Conservation (phyloP, 306 rosid genomes). For the Gastrolobium bilobum region DNA sequence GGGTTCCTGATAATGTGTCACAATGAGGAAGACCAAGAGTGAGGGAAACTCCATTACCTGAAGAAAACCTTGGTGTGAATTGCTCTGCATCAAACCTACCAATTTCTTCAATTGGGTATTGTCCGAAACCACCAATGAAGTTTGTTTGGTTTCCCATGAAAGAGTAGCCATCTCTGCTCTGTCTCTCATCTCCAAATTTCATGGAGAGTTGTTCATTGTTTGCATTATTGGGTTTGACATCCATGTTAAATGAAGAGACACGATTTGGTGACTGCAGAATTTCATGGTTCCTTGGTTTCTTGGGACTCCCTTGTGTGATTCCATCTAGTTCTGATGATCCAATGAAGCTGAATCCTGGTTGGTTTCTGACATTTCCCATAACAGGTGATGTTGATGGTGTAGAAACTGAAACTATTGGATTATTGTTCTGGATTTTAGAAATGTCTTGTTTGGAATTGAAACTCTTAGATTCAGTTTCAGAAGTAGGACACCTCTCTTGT, state of each 20-base stretch:
- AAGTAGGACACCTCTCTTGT: constrained; percentile 51
- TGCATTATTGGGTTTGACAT: constrained; percentile 59
- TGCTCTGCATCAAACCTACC: constrained; percentile 82
- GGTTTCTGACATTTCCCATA: constrained; percentile 62
- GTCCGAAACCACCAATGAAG: constrained; percentile 84
- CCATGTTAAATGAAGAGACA: constrained; percentile 58
- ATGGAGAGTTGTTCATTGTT: constrained; percentile 62
- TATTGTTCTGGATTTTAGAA: constrained; percentile 45
- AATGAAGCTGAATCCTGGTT: constrained; percentile 74
- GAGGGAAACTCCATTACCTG: constrained; percentile 90
- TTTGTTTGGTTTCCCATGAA: constrained; percentile 82
- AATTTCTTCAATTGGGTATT: constrained; percentile 90
- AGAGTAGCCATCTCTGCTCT: constrained; percentile 79
- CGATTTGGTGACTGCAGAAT: constrained; percentile 59
- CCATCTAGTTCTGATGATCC: constrained; percentile 90
- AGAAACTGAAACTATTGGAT: constrained; percentile 59
- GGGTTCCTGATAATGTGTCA: constrained; percentile 75
- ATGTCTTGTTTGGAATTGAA: constrained; percentile 68
- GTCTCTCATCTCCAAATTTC: constrained; percentile 72
- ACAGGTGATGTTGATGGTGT: constrained; percentile 64
- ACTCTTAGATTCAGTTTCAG: constrained; percentile 58
- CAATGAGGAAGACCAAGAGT: constrained; percentile 96
- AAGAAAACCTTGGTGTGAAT: constrained; percentile 79
- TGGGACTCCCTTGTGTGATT: constrained; percentile 87
- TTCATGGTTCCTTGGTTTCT: constrained; percentile 72